A percentile compares a stretch with the other conserved stretches of the same genome.
Evolutionary conservation across 768 basidiomycete genomes (phyloP).

Genomic region (Collybia sordida): DNA sequence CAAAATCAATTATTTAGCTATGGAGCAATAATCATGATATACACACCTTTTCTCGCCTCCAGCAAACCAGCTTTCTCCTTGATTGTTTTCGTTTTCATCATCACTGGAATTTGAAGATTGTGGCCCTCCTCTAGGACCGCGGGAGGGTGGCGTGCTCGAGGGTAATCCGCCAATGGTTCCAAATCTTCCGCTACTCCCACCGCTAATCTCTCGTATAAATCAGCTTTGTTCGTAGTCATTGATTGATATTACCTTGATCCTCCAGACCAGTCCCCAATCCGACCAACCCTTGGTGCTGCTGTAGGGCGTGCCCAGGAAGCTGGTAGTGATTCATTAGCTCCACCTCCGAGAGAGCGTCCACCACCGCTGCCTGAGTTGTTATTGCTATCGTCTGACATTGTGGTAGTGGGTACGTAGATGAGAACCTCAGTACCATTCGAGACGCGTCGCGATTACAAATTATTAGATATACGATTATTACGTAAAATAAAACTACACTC

Average conservation of each 20-base stretch:
- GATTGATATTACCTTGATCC: constrained; percentile 14
- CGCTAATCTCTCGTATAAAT: background rate
- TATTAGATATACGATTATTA: too few species aligned
- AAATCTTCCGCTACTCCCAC: constrained; percentile 22
- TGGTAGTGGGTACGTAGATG: background rate
- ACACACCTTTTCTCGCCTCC: constrained; percentile 91
- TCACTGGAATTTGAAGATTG: constrained; percentile 27
- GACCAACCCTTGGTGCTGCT: constrained; percentile 42
- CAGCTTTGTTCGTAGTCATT: constrained; percentile 2
- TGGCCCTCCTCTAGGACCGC: constrained; percentile 26
- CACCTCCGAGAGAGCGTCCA: constrained; percentile 52
- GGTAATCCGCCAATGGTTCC: constrained; percentile 27
- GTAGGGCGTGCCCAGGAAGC: constrained; percentile 41
- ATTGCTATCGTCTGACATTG: constrained; percentile 37
- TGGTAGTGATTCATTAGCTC: constrained; percentile 47
- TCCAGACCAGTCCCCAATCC: constrained; percentile 52
- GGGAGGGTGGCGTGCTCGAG: constrained; percentile 13
- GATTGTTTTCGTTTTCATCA: constrained; percentile 51
- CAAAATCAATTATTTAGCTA: background rate
- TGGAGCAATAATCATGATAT: background rate
- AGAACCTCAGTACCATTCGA: too few species aligned
- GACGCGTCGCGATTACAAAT: too few species aligned
- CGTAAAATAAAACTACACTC: too few species aligned
- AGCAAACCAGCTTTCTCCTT: constrained; percentile 77
- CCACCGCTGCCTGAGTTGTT: constrained; percentile 22